Conservation (phyloP, 2,329 filamentous ascomycete species). For the Fonsecaea erecta region DNA sequence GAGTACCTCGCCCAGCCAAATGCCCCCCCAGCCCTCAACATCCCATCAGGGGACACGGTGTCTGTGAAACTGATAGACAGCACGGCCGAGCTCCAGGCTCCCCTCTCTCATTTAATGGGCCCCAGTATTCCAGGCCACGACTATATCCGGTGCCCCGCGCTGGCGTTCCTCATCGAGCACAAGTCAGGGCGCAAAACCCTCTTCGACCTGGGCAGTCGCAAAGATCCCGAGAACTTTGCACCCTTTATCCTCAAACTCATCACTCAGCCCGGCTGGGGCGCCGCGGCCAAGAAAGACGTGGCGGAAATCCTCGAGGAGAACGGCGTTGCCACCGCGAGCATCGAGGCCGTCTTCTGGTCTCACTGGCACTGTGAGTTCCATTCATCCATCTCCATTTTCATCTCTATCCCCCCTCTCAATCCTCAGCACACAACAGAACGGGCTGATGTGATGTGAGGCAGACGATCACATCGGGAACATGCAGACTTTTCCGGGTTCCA, state of each 20-base stretch:
- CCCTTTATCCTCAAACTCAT: slow-evolving; percentile 23
- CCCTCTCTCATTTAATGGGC: slow-evolving; percentile 13
- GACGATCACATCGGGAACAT: slow-evolving; percentile 60
- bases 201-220: slow-evolving; percentile 38
- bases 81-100: slow-evolving; percentile 16
- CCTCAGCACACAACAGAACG: too few species aligned
- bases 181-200: slow-evolving; percentile 24
- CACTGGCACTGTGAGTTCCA: slow-evolving; percentile 42
- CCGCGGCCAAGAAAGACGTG: slow-evolving; percentile 38
- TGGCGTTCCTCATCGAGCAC: slow-evolving; percentile 26
- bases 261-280: slow-evolving; percentile 2
- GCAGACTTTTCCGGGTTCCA: slow-evolving; percentile 51
- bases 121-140: slow-evolving; percentile 17
- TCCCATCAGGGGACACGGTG: slow-evolving; percentile 10
- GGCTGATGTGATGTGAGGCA: too few species aligned
- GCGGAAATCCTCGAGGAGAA: slow-evolving; percentile 39
- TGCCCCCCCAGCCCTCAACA: neutral
- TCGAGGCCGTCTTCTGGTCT: slow-evolving; percentile 41
- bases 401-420: too few species aligned
- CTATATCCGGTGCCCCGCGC: slow-evolving; percentile 12
- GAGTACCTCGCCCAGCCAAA: slow-evolving; percentile 14
- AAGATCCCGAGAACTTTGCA: slow-evolving; percentile 36
- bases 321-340: slow-evolving; percentile 30
- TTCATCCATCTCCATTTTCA: too few species aligned
- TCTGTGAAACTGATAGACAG: slow-evolving; percentile 19